phyloP scores from a whole-genome alignment of 2,329 filamentous ascomycete genomes.

The Exophiala sideris region DNA sequence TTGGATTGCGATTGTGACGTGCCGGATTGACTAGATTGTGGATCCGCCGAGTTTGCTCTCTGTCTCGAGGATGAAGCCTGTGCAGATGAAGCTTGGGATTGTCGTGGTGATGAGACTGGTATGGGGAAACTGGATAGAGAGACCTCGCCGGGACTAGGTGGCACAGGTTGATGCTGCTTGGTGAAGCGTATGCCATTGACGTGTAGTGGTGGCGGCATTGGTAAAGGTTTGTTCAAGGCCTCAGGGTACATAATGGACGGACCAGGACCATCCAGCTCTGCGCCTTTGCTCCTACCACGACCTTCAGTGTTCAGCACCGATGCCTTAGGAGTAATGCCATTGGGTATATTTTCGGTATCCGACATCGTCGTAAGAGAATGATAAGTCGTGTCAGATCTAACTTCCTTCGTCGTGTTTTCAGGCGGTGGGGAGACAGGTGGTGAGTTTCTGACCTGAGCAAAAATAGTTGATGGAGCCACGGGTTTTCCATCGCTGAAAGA shows the following conservation, averaged over 20 bases:
- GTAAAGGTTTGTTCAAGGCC: slow-evolving; percentile 4
- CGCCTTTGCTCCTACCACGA: slow-evolving; percentile 4
- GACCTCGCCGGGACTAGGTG: slow-evolving; percentile 23
- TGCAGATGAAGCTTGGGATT: background rate
- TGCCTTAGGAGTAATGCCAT: background rate
- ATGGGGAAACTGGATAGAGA: slow-evolving; percentile 23
- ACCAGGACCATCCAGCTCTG: slow-evolving; percentile 16
- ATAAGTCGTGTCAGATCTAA: slow-evolving; percentile 9
- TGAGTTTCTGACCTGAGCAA: slow-evolving; percentile 15
- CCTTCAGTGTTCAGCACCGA: background rate
- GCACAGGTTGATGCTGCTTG: slow-evolving; percentile 6
- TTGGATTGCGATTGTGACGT: background rate
- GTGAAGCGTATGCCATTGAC: slow-evolving; percentile 7
- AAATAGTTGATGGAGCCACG: slow-evolving; percentile 20
- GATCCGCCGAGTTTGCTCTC: background rate
- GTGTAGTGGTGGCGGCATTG: slow-evolving; percentile 11
- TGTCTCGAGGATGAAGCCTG: background rate
- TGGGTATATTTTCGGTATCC: background rate
- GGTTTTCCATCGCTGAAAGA: slow-evolving; percentile 16
- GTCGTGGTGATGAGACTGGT: slow-evolving; percentile 17
- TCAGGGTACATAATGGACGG: slow-evolving; percentile 16
- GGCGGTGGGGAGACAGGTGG: slow-evolving; percentile 10
- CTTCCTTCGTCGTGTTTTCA: slow-evolving; percentile 3
- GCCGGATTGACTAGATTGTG: background rate
- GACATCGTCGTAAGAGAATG: slow-evolving; percentile 15